Base-by-base conservation (phyloP, 148 eudicot genomes). In the Dysphania ambrosioides region DNA sequence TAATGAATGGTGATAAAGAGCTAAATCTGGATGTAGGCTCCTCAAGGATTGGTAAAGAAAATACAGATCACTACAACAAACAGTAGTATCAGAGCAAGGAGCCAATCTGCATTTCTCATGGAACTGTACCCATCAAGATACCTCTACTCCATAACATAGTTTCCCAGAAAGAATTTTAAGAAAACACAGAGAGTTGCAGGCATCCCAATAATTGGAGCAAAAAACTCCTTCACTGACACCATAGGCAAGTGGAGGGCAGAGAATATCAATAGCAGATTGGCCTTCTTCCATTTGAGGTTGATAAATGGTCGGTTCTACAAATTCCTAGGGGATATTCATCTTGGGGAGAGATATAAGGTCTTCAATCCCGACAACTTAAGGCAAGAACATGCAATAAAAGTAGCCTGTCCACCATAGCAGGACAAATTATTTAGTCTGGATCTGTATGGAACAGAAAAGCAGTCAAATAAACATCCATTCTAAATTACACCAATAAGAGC, bases 401-500 rank as follows among this genome's bases (percentile, higher is more conserved):
- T 65, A 65, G 68, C 68, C 58, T 12, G n/a, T 36, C 63, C 63
- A 2, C 11, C 13, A 19, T 42, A 26, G 7, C 18, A 72, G 55
- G 69, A 18, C 55, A 47, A 73, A 44, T n/a, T 71, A 2, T n/a
- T 24, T 21, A 44, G 40, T 61, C 42, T n/a, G 16, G 31, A 19
- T 32, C 9, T 47, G 18, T 6, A 27, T n/a, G 31, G 55, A 27
- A 31, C 5, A 8, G 32, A 75, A 29, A 8, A 74, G 60, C 32
- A 29, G 66, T 64, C 29, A 41, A 29, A 58, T 29, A 49, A 24
- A 69, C 56, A 49, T 35, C 6, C 38, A 63, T 75, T 38, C 56
- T 29, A 62, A 49, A 21, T 24, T 42, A 66, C 24, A 31, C 66
- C 3, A 34, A 35, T 12, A 70, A 44, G 75, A 68, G 57, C 66